phyloP scores from a whole-genome alignment of 139 green algal genomes.

The Astrephomene gubernaculifera region DNA sequence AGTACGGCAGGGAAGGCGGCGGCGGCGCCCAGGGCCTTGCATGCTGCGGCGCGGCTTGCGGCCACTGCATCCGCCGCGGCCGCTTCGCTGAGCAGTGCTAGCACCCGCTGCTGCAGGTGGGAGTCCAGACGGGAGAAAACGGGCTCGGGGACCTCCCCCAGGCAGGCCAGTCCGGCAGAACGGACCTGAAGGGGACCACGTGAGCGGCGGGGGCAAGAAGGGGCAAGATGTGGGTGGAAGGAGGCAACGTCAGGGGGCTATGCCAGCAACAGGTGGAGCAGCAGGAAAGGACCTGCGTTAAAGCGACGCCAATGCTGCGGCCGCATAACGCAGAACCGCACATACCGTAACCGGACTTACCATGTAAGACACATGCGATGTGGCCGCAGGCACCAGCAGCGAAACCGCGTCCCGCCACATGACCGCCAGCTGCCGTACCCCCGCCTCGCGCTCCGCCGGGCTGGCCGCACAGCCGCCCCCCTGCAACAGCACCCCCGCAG shows the following conservation, averaged over 20 bases:
- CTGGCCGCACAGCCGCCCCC: not conserved
- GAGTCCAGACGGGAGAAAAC: constrained; percentile 36
- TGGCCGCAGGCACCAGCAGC: constrained; percentile 43
- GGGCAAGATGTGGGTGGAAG: not conserved
- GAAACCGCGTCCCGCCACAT: constrained; percentile 47
- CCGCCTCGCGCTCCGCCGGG: constrained; percentile 24
- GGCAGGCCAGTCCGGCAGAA: not conserved
- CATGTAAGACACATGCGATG: constrained; percentile 53
- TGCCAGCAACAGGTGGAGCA: no score
- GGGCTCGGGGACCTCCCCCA: constrained; percentile 13
- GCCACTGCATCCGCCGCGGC: constrained; percentile 42
- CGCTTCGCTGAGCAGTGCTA: constrained; percentile 14
- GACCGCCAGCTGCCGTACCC: constrained; percentile 22
- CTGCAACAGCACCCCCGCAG: no score
- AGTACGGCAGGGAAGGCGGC: constrained; percentile 22
- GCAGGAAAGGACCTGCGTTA: no score
- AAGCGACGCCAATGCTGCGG: no score
- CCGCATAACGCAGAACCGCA: no score
- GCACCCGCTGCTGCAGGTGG: constrained; percentile 38
- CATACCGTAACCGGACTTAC: no score
- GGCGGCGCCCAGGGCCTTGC: constrained; percentile 54
- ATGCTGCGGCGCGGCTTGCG: constrained; percentile 59
- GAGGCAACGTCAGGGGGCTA: not conserved
- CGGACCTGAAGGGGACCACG: constrained; percentile 25
- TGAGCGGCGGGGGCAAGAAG: not conserved